Evolutionary conservation across 164 flowering plant species (phyloP), one percentile per base, ranked within the genome.

Genomic region (Stephania japonica): DNA sequence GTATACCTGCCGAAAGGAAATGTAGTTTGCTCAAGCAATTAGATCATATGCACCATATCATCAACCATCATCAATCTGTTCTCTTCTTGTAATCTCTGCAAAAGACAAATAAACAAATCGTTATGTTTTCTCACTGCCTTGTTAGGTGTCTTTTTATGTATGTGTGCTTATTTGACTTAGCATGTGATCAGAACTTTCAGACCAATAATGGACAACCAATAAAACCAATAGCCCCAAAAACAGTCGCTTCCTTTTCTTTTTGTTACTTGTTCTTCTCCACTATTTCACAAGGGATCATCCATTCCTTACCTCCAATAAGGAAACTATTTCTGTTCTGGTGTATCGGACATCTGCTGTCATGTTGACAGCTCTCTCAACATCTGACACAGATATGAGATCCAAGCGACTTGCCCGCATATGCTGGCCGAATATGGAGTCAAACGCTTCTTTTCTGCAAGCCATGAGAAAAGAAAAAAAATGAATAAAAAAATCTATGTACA

Each of bases 321-420:
- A 67, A 62, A 76, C 65, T 21, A 96, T 87, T 82, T 96, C 97
- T 24, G 78, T 73, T 74, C 80, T 84, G 12, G 95, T 76, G 85
- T 86, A 96, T 27, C 42, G 87, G 7, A 74, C 77, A 75, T 83
- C 83, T 63, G 87, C 85, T 64, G 80, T 83, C 6, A 61, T 42
- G 68, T 96, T 96, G 70, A 92, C 88, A 74, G 81, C 84, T n/a
- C 70, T 79, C 80, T 91, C 97, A 16, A 96, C 77, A 27, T 91
- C 95, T 8, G 84, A 71, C 73, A 93, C 81, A 65, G 90, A 76
- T 81, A 91, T 90, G 65, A 72, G 70, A 63, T 90, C 92, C 87
- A 91, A 76, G 72, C 84, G 97, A 77, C 86, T 89, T 77, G 86
- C 83, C 10, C 84, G 80, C 88, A 92, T 88, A 80, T 93, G 94